Evolutionary conservation across 805 yeast genomes (phyloP), one percentile per base, ranked within the genome.

Genomic region (Yamadazyma endophytica): DNA sequence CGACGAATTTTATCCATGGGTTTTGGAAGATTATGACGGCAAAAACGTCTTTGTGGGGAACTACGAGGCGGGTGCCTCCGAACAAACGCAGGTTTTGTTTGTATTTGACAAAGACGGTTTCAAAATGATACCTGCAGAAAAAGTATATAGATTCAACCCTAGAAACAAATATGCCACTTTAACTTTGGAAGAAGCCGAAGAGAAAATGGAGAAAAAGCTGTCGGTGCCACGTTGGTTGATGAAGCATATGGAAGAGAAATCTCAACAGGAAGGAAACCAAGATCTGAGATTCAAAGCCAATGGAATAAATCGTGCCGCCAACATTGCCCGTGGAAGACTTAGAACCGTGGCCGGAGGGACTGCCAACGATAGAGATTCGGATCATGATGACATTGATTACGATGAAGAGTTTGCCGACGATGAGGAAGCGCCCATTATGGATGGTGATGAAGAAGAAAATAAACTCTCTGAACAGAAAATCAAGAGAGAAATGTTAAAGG

Each of bases 401-500:
- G 97, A 92, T 46, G 97, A 92, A 55, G 97, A 89, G 55, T 92
- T 92, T 59, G 97, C 92, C 17, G 98, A 92, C 57, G 98, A 92
- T 56, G 98, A 92, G 62, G 98, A 90, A 55, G 97, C 97, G 2
- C 98, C 98, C 17, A 84, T 92, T 37, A 77, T 90, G 70, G 97
- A 90, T 50, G 96, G 96, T 28, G 78, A 89, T 39, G 97, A 90
- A 51, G 96, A 92, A 50, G 97, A 92, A 51, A 84, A 86, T 54
- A 88, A 83, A 54, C 83, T 87, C 40, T 83, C 88, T 31, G 96
- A 92, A 57, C 75, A 71, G 43, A 79, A 84, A 47, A 80, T 86
- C 53, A 87, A 85, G 55, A 78, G 73, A 42, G 95, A 86, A 55
- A 85, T 84, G 95, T 62, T 82, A 37, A 74, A 78, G 42, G 95